Conservation (phyloP, 2,329 filamentous ascomycete genomes). For the Neocatenulostroma microsporum region DNA sequence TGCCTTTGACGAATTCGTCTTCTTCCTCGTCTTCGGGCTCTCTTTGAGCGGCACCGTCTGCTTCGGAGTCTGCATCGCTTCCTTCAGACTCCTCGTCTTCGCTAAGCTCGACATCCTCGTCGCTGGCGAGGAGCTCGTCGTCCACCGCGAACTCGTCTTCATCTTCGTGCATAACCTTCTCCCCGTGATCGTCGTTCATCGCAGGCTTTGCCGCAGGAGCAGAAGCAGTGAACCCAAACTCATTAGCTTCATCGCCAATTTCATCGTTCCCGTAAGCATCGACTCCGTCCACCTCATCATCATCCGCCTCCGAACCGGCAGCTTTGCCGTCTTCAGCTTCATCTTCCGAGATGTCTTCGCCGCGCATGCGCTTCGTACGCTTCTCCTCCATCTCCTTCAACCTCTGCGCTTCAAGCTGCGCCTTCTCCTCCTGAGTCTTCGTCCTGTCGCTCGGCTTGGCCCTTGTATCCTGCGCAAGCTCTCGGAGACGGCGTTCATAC, state of each 20-base stretch:
- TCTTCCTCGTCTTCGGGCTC: conserved; percentile 39
- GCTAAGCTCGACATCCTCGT: conserved; percentile 47
- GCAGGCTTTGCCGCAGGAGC: conserved; percentile 14
- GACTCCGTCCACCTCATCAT: too few species aligned
- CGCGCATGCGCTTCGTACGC: conserved; percentile 77
- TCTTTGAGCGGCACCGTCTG: conserved; percentile 24
- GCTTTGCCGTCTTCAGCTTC: conserved; percentile 36
- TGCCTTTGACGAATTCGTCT: conserved; percentile 40
- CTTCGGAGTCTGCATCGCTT: conserved; percentile 15
- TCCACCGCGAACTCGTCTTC: conserved; percentile 93
- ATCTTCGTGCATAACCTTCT: conserved; percentile 66
- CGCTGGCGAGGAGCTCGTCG: conserved; percentile 76
- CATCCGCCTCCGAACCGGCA: conserved; percentile 28
- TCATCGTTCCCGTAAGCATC: conserved; percentile 30
- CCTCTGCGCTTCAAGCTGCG: conserved; percentile 65
- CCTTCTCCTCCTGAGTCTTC: conserved; percentile 83
- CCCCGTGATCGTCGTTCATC: conserved; percentile 29
- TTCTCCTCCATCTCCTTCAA: conserved; percentile 77
- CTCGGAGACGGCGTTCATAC: conserved; percentile 76
- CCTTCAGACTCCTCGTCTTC: conserved; percentile 12
- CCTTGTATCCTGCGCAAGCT: conserved; percentile 75
- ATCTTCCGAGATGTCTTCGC: conserved; percentile 64
- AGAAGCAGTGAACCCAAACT: conserved; percentile 55
- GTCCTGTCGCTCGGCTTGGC: conserved; percentile 80
- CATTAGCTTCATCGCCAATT: conserved; percentile 49